Percentiles rank a stretch among this genome's conserved stretches.
Evolutionary conservation across 371 early-diverging fungal species (phyloP).

Genomic region (Mucor plumbeus): DNA sequence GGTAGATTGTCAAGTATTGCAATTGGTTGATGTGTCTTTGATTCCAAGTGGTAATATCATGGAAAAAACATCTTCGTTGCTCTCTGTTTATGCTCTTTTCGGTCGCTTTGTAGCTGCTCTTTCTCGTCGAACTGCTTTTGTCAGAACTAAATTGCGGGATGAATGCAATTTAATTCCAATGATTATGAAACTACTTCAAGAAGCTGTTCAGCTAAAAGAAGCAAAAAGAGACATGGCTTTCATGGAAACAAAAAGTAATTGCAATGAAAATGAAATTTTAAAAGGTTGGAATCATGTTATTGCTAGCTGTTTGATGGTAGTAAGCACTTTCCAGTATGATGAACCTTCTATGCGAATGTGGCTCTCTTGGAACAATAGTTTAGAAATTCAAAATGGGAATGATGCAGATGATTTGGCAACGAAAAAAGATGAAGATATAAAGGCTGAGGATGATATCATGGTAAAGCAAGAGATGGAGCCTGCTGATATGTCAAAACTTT

Average conservation of each 20-base stretch:
- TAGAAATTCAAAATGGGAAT: background rate
- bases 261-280: background rate
- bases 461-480: background rate
- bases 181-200: slow-evolving; percentile 26
- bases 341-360: slow-evolving; percentile 29
- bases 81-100: slow-evolving; percentile 29
- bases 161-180: slow-evolving; percentile 26
- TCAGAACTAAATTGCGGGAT: slow-evolving; percentile 32
- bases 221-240: background rate
- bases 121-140: slow-evolving; percentile 31
- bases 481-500: background rate
- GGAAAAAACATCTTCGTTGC: slow-evolving; percentile 1
- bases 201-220: slow-evolving; percentile 15
- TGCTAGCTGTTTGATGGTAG: slow-evolving; percentile 30
- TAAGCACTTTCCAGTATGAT: slow-evolving; percentile 36
- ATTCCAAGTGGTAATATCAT: slow-evolving; percentile 11
- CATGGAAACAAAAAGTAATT: background rate
- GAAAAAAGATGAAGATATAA: background rate
- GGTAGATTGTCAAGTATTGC: slow-evolving; percentile 28
- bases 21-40: slow-evolving; percentile 17
- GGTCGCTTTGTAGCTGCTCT: slow-evolving; percentile 35
- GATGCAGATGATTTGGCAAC: background rate
- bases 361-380: slow-evolving; percentile 22
- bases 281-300: slow-evolving; percentile 33
- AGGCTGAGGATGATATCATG: background rate